Conservation (phyloP, 2,329 filamentous ascomycete species). For the Verticillium albo-atrum region DNA sequence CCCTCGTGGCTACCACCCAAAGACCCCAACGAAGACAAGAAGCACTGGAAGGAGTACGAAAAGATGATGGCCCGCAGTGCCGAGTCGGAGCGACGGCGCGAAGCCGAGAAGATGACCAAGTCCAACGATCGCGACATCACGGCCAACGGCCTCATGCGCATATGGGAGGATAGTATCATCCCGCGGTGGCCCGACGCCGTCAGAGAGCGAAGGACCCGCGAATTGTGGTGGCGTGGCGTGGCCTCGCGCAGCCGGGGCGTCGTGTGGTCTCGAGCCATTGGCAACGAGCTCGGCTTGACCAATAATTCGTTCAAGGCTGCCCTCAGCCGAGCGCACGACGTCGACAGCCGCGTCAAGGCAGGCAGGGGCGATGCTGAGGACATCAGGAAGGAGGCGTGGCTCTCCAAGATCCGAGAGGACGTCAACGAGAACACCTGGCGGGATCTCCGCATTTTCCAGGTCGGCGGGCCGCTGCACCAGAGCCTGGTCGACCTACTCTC, state of each 20-base stretch:
- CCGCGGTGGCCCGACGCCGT: constrained; percentile 73
- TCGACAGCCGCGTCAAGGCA: constrained; percentile 51
- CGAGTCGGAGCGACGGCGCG: constrained; percentile 56
- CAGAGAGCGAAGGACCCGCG: constrained; percentile 62
- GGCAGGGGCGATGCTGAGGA: constrained; percentile 51
- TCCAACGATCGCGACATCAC: constrained; percentile 50
- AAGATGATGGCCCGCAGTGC: constrained; percentile 69
- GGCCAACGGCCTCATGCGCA: constrained; percentile 48
- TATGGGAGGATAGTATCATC: constrained; percentile 75
- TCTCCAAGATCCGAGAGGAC: constrained; percentile 60
- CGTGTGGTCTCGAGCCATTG: constrained; percentile 68
- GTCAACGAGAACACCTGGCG: constrained; percentile 61
- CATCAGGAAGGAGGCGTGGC: constrained; percentile 52
- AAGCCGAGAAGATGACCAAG: constrained; percentile 46
- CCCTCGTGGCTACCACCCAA: constrained; percentile 85
- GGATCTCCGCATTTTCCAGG: constrained; percentile 69
- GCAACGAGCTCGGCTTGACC: constrained; percentile 67
- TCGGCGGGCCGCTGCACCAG: constrained; percentile 61
- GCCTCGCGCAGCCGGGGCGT: constrained; percentile 64
- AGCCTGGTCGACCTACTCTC: constrained; percentile 67
- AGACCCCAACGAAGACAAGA: constrained; percentile 84
- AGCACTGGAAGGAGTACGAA: constrained; percentile 81
- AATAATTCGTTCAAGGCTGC: constrained; percentile 67
- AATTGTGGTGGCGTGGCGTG: constrained; percentile 80
- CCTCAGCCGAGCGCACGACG: constrained; percentile 59